Base-by-base conservation (phyloP, 2,329 filamentous ascomycete genomes). In the Aulographum hederae region DNA sequence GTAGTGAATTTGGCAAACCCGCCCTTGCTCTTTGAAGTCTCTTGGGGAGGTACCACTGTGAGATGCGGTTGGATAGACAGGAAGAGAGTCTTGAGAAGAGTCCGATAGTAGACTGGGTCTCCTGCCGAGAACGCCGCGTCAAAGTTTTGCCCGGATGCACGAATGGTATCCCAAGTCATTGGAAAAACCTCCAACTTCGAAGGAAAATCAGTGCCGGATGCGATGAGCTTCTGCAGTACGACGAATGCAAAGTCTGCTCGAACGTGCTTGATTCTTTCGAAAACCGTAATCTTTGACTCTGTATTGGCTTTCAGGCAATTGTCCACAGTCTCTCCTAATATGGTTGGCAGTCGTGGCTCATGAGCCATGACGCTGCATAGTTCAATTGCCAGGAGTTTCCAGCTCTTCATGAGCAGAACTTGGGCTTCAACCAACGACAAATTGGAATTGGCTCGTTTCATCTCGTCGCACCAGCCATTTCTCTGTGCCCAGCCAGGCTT, bases 381-480 rank as follows among this genome's bases (percentile, higher is more conserved):
- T 46, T 94, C 86, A 31, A 89, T 65, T 11, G 86, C 69, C 6
- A 98, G 64, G 36, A 81, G 74, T 50, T 91, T 85, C 82, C 86
- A 95, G 34, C 81, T 78, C 43, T 81, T 73, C 39, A 94, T 77
- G 13, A 98, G 68, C 27, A 73, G 69, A 40, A 89, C 75, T 57
- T 98, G 84, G 16, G 86, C 80, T 50, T 95, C 84, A 20, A 98
- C 82, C 20, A 93, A 62, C 16, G 85, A 92, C 32, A 98, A 53
- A 51, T 98, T 95, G 38, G 78, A 60, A 51, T 98, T 98, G 26
- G 86, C 89, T 37, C 73, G 73, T 44, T 75, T 69, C 54, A 98
- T 76, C 48, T 98, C 89, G 30, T 69, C 67, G 38, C 69, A 67
- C 54, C 92, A 92, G 0, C 85, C 85, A 41, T 59, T 65, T 40